Percentiles rank a stretch among this genome's conserved stretches.
Conservation (phyloP, 2,329 filamentous ascomycete genomes). For the Colletotrichum tabaci region DNA sequence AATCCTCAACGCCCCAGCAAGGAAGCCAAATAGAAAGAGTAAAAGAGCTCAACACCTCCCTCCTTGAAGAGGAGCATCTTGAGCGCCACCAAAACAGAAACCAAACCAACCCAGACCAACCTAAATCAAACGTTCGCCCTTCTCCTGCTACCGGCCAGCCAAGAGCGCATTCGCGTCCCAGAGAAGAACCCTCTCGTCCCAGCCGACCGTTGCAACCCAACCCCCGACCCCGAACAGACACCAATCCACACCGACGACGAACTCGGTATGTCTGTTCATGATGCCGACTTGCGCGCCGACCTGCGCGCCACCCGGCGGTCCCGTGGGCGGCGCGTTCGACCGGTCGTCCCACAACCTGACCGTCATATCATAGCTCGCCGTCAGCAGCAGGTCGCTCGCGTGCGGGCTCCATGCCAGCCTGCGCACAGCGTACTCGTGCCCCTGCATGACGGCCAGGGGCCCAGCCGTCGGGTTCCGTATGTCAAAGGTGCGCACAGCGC, state of each 20-base stretch:
- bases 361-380: slow-evolving; percentile 98
- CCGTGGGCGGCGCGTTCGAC: slow-evolving; percentile 57
- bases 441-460: slow-evolving; percentile 80
- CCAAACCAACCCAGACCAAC: too few species aligned
- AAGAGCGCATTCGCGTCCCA: slow-evolving; percentile 84
- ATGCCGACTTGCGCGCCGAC: slow-evolving; percentile 82
- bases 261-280: slow-evolving; percentile 96
- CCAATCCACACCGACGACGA: slow-evolving; percentile 97
- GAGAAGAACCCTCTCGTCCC: slow-evolving; percentile 92
- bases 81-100: neutral
- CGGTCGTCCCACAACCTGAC: slow-evolving; percentile 93
- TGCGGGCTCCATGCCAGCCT: slow-evolving; percentile 94
- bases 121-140: neutral
- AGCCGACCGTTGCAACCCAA: slow-evolving; percentile 94
- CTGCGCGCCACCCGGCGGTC: slow-evolving; percentile 54
- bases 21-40: neutral
- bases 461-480: slow-evolving; percentile 82
- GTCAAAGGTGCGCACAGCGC: slow-evolving; percentile 90
- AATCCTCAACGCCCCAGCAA: slow-evolving; percentile 23
- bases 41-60: neutral
- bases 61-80: neutral
- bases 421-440: slow-evolving; percentile 92
- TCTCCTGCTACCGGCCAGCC: slow-evolving; percentile 34
- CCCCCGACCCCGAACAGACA: slow-evolving; percentile 95
- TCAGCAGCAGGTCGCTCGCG: slow-evolving; percentile 87